A percentile compares a stretch with the other conserved stretches of the same genome.
Evolutionary conservation across 225 moss, liverwort and hornwort genomes (phyloP).

Genomic region (Marchantia polymorpha): DNA sequence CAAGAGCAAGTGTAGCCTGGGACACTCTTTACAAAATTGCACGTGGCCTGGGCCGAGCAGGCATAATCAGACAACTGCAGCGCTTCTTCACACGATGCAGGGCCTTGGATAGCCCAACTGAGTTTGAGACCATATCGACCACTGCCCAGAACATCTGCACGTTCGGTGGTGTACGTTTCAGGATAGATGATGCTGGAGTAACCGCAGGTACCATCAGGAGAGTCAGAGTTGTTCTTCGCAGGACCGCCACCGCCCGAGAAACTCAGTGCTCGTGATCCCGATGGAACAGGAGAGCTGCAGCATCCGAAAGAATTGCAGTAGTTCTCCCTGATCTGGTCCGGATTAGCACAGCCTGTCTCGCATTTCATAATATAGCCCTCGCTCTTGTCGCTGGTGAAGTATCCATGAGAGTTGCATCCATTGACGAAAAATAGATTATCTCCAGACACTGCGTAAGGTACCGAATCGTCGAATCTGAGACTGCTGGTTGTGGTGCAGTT

Average conservation of each 20-base stretch:
- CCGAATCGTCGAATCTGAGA: conserved; percentile 17
- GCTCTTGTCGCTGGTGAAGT: conserved; percentile 34
- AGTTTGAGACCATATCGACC: conserved; percentile 40
- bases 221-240: neutral
- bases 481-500: conserved; percentile 29
- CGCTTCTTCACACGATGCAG: conserved; percentile 33
- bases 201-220: conserved; percentile 23
- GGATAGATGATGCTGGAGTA: conserved; percentile 42
- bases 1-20: conserved; percentile 40
- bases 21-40: conserved; percentile 30
- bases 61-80: conserved; percentile 25
- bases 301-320: conserved; percentile 38
- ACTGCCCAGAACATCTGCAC: conserved; percentile 13
- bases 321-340: conserved; percentile 23
- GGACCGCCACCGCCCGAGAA: conserved; percentile 38
- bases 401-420: conserved; percentile 38
- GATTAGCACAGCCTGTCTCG: conserved; percentile 40
- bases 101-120: conserved; percentile 31
- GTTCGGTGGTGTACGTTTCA: conserved; percentile 21
- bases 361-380: conserved; percentile 31
- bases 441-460: conserved; percentile 33
- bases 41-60: conserved; percentile 33
- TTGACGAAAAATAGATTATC: conserved; percentile 42
- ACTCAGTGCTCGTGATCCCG: conserved; percentile 33
- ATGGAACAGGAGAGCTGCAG: conserved; percentile 42